phyloP scores from a whole-genome alignment of 2,329 filamentous ascomycete genomes.

The Raffaelea ambrosiae region DNA sequence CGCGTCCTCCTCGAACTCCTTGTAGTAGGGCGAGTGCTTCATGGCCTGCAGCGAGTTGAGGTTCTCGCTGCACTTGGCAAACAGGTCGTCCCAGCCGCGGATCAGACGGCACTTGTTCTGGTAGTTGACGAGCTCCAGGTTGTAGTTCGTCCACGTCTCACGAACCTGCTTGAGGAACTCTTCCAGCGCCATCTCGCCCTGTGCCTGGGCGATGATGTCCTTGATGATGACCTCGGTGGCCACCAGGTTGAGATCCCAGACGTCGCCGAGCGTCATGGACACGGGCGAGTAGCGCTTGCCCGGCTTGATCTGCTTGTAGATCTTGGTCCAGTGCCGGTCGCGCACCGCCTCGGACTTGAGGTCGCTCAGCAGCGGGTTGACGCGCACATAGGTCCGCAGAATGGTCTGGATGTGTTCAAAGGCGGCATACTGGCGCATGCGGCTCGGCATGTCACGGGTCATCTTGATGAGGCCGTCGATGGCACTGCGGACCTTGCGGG shows the following conservation, averaged over 20 bases:
- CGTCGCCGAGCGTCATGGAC: conserved; percentile 93
- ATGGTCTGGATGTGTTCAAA: conserved; percentile 97
- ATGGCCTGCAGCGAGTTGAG: conserved; percentile 96
- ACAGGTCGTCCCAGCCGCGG: conserved; percentile 94
- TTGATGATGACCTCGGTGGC: conserved; percentile 81
- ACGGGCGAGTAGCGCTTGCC: conserved; percentile 89
- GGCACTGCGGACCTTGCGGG: conserved; percentile 80
- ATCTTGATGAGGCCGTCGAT: conserved; percentile 93
- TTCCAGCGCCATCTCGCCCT: conserved; percentile 96
- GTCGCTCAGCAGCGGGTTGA: conserved; percentile 79
- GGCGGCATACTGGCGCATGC: conserved; percentile 98
- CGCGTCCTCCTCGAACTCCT: conserved; percentile 97
- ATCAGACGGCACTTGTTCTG: conserved; percentile 98
- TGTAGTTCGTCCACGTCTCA: conserved; percentile 94
- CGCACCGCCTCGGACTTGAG: conserved; percentile 94
- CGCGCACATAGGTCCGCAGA: conserved; percentile 79
- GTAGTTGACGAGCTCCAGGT: conserved; percentile 89
- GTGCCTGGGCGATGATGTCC: conserved; percentile 89
- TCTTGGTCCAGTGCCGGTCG: conserved; percentile 94
- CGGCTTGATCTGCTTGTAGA: conserved; percentile 91
- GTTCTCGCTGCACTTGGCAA: conserved; percentile 97
- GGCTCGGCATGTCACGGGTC: conserved; percentile 97
- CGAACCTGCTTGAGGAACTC: conserved; percentile 95
- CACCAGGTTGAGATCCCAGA: conserved; percentile 92
- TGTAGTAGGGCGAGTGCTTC: conserved; percentile 98